Conservation (phyloP, 2,329 filamentous ascomycete species). For the Lasiodiplodia hormozganensis region DNA sequence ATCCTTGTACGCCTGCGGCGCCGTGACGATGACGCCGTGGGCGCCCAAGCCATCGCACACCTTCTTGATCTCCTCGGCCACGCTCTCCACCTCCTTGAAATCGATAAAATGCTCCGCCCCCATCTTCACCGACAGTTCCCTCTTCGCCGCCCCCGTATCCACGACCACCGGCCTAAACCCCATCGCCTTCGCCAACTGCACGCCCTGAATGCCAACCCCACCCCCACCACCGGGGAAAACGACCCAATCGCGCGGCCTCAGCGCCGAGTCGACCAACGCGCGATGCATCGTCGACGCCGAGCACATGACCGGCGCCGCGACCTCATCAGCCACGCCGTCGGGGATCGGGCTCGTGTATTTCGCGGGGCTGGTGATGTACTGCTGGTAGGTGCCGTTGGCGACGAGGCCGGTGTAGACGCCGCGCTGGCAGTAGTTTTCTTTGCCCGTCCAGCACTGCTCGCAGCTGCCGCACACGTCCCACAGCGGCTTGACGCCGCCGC, state of each 20-base stretch:
- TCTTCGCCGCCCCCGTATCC: slow-evolving; percentile 41
- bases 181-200: slow-evolving; percentile 54
- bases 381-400: slow-evolving; percentile 58
- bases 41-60: slow-evolving; percentile 41
- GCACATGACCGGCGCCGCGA: slow-evolving; percentile 48
- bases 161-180: slow-evolving; percentile 65
- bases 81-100: slow-evolving; percentile 44
- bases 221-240: slow-evolving; percentile 63
- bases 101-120: slow-evolving; percentile 22
- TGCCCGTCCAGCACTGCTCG: slow-evolving; percentile 58
- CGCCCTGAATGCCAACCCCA: slow-evolving; percentile 64
- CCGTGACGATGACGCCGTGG: slow-evolving; percentile 50
- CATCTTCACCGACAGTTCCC: slow-evolving; percentile 4
- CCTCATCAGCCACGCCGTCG: slow-evolving; percentile 36
- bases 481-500: slow-evolving; percentile 61
- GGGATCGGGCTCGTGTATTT: slow-evolving; percentile 53
- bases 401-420: slow-evolving; percentile 56
- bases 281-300: slow-evolving; percentile 63
- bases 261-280: slow-evolving; percentile 59
- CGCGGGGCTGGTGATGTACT: slow-evolving; percentile 65
- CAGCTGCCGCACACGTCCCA: slow-evolving; percentile 60
- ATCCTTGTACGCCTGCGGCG: slow-evolving; percentile 49
- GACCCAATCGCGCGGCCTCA: slow-evolving; percentile 61
- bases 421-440: slow-evolving; percentile 60
- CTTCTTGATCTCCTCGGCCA: slow-evolving; percentile 42